Conservation (phyloP, 148 eudicot genomes). For the Rhododendron molle region DNA sequence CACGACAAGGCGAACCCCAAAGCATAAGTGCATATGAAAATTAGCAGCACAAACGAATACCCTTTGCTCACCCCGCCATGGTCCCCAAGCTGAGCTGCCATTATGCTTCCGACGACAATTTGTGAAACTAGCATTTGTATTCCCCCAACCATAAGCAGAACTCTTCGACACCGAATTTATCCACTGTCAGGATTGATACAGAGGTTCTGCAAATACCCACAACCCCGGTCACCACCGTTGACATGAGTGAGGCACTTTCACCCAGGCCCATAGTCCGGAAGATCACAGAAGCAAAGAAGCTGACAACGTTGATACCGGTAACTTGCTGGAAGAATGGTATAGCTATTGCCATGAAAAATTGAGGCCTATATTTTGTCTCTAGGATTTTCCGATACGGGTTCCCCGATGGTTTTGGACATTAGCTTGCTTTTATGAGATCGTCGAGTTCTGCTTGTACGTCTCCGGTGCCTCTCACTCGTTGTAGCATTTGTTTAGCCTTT, state of each 20-base stretch:
- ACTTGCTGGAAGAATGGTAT: neutral
- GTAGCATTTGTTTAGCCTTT: neutral
- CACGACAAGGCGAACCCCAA: slow-evolving; percentile 33
- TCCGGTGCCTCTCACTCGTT: neutral
- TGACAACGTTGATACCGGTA: neutral
- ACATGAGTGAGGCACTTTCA: neutral
- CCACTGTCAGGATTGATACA: neutral
- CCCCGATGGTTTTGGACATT: neutral
- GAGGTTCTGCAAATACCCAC: neutral
- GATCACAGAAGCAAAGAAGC: neutral
- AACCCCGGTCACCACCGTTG: slow-evolving; percentile 7
- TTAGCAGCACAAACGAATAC: neutral
- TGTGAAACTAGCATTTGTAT: no score
- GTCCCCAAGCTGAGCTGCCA: slow-evolving; percentile 23
- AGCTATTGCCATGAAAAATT: neutral
- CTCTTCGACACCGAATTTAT: neutral
- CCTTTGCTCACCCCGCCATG: neutral
- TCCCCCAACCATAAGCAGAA: no score
- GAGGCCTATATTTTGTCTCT: slow-evolving; percentile 3
- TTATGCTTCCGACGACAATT: slow-evolving; percentile 10
- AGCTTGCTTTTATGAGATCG: neutral
- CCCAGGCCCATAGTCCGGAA: neutral
- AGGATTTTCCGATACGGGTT: neutral
- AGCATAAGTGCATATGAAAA: slow-evolving; percentile 24
- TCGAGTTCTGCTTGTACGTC: neutral